Evolutionary conservation across 306 rosid genomes (phyloP).

Genomic region (Boehmeria nivea): DNA sequence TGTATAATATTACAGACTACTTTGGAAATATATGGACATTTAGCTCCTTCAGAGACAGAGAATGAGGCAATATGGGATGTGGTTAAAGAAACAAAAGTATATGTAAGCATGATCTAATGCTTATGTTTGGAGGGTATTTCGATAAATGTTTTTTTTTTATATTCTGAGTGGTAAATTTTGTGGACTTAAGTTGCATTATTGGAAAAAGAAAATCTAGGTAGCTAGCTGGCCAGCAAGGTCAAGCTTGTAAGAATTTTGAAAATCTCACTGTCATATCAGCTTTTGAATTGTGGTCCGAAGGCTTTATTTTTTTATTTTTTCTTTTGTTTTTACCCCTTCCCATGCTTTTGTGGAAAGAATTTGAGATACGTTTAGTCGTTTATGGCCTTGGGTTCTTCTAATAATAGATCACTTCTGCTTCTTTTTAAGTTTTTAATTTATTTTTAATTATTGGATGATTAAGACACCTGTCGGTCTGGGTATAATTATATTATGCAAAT

Average conservation of each 20-base stretch:
- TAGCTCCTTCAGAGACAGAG: too few species aligned
- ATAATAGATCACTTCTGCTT: neutral
- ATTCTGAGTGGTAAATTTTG: neutral
- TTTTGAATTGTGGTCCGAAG: constrained; percentile 30
- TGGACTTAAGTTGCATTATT: constrained; percentile 30
- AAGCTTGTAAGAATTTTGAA: constrained; percentile 14
- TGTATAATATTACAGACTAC: too few species aligned
- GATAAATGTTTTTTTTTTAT: too few species aligned
- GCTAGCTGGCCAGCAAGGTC: constrained; percentile 23
- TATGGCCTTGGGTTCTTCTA: too few species aligned
- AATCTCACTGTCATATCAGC: constrained; percentile 11
- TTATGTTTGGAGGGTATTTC: too few species aligned
- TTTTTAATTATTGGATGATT: too few species aligned
- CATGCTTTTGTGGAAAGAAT: constrained; percentile 26
- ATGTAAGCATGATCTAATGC: neutral
- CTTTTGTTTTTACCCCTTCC: constrained; percentile 9
- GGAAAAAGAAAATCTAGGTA: constrained; percentile 17
- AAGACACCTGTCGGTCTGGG: too few species aligned
- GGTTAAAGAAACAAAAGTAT: too few species aligned
- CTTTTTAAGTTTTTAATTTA: neutral
- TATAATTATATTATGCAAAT: too few species aligned
- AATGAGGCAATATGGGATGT: too few species aligned
- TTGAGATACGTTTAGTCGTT: constrained; percentile 6
- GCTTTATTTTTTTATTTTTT: constrained; percentile 9
- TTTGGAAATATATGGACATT: too few species aligned